phyloP scores from a whole-genome alignment of 2,329 filamentous ascomycete genomes.

The Karstenula rhodostoma region DNA sequence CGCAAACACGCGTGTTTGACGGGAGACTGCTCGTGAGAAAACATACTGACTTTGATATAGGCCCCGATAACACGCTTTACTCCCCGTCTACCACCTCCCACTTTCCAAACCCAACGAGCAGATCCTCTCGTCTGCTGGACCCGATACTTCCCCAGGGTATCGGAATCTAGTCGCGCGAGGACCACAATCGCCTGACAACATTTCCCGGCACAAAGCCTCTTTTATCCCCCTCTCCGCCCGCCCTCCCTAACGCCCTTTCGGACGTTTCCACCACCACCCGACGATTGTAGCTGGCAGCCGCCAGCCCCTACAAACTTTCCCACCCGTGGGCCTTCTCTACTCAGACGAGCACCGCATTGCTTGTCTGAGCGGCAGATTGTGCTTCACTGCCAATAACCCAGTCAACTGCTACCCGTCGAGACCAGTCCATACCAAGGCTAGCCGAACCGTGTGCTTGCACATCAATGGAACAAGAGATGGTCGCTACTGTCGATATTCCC shows the following conservation, averaged over 20 bases:
- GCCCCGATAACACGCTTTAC: conserved; percentile 72
- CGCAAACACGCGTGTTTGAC: conserved; percentile 6
- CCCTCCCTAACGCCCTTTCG: conserved; percentile 87
- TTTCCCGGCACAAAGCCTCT: conserved; percentile 85
- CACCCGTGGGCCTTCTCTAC: conserved; percentile 90
- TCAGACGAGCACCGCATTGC: conserved; percentile 92
- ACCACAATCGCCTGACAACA: conserved; percentile 73
- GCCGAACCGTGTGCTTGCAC: conserved; percentile 29
- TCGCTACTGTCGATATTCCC: conserved; percentile 76
- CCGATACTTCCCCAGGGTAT: conserved; percentile 86
- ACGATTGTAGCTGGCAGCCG: conserved; percentile 81
- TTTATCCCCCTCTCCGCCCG: conserved; percentile 82
- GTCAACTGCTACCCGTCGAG: conserved; percentile 22
- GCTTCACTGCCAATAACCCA: conserved; percentile 70
- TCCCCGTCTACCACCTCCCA: conserved; percentile 41
- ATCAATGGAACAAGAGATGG: conserved; percentile 70
- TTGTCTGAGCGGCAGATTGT: conserved; percentile 98
- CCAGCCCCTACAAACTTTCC: conserved; percentile 74
- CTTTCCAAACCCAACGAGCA: conserved; percentile 52
- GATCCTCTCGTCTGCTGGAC: conserved; percentile 79
- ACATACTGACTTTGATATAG: conserved; percentile 49
- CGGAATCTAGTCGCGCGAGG: conserved; percentile 78
- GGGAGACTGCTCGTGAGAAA: conserved; percentile 3
- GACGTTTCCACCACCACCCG: conserved; percentile 62
- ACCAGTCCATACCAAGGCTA: conserved; percentile 14